A percentile compares a stretch with the other conserved stretches of the same genome.
phyloP scores from a whole-genome alignment of 2,329 filamentous ascomycete genomes.

The Sporothrix curviconia region DNA sequence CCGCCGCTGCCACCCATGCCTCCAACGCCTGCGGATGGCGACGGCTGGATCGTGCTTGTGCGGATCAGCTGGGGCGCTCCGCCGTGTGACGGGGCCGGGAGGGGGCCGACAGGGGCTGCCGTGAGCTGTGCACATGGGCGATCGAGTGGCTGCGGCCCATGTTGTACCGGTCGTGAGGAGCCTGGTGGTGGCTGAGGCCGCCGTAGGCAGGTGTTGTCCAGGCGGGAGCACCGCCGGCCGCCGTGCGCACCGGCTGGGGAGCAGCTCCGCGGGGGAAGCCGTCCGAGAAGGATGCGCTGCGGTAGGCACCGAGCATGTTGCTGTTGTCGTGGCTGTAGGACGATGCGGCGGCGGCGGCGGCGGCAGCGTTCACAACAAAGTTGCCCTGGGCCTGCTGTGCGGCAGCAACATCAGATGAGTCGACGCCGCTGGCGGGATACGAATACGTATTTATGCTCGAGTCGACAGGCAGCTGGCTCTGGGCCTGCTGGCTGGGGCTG shows the following conservation, averaged over 20 bases:
- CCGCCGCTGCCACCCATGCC: conserved; percentile 29
- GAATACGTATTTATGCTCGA: conserved; percentile 49
- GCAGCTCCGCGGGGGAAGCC: conserved; percentile 34
- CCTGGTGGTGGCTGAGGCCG: conserved; percentile 21
- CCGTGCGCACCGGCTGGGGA: conserved; percentile 29
- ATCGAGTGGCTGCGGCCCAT: conserved; percentile 32
- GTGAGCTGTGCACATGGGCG: conserved; percentile 35
- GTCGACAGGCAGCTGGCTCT: conserved; percentile 28
- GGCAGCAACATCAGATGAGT: conserved; percentile 39
- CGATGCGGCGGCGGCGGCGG: conserved; percentile 19
- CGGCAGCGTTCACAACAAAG: conserved; percentile 21
- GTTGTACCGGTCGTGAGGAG: conserved; percentile 18
- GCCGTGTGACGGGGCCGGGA: conserved; percentile 37
- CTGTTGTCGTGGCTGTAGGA: conserved; percentile 35
- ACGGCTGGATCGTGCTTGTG: conserved; percentile 47
- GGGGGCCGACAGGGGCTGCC: conserved; percentile 43
- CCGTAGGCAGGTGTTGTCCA: conserved; percentile 40
- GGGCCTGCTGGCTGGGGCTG: conserved; percentile 25
- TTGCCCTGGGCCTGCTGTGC: conserved; percentile 36
- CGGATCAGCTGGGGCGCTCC: conserved; percentile 45
- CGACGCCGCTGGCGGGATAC: conserved; percentile 47
- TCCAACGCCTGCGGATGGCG: conserved; percentile 13
- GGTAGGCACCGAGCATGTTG: conserved; percentile 52
- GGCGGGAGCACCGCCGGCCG: conserved; percentile 26
- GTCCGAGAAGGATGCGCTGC: conserved; percentile 46